Evolutionary conservation across 2,329 filamentous ascomycete species (phyloP).

Genomic region (Berkeleyomyces basicola): DNA sequence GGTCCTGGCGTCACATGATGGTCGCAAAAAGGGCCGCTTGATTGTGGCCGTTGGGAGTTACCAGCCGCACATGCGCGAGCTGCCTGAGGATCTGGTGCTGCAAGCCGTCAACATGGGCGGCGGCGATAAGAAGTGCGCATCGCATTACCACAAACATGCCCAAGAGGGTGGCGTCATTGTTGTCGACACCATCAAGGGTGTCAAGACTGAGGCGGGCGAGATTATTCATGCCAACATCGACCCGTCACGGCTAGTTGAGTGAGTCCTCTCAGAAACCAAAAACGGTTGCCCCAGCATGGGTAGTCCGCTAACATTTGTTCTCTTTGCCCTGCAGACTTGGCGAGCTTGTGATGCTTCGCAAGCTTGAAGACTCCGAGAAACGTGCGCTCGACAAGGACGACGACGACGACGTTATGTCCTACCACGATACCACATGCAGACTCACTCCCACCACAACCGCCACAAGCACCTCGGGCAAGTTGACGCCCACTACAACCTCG

Average conservation of each 20-base stretch:
- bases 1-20: conserved; percentile 56
- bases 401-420: background rate
- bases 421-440: conserved; percentile 1
- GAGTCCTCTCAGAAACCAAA: conserved; percentile 18
- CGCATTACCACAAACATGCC: conserved; percentile 52
- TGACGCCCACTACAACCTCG: background rate
- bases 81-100: conserved; percentile 59
- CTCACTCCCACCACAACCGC: background rate
- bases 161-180: conserved; percentile 48
- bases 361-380: conserved; percentile 10
- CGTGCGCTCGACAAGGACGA: background rate
- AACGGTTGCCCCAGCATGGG: no score
- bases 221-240: conserved; percentile 60
- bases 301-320: background rate
- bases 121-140: conserved; percentile 22
- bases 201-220: conserved; percentile 71
- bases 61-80: conserved; percentile 60
- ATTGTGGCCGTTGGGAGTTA: conserved; percentile 57
- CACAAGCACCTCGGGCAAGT: background rate
- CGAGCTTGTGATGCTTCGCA: conserved; percentile 51
- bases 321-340: conserved; percentile 38
- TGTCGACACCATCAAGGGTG: conserved; percentile 64
- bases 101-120: conserved; percentile 37
- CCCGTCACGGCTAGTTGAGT: conserved; percentile 67
- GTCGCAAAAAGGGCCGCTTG: conserved; percentile 51